These are phyloP conservation scores for Lupinus albus DNA, from an alignment of 306 rosid genomes.

Conservation along the genomic window DNA sequence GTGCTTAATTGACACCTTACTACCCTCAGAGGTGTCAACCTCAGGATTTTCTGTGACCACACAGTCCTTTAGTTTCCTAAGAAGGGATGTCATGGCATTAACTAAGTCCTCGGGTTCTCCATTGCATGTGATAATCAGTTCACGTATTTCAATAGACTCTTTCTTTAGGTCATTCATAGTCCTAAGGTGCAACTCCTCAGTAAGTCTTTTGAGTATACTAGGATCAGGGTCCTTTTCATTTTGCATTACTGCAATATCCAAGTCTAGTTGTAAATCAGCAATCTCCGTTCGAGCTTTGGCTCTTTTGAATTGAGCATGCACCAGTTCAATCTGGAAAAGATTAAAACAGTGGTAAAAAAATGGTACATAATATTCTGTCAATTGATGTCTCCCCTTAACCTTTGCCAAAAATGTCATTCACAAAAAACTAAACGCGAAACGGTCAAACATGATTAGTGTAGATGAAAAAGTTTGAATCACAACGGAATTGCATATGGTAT, in stretches of 20 bases:
- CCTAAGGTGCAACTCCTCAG: conserved; percentile 76
- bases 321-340: conserved; percentile 79
- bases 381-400: conserved; percentile 6
- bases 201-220: conserved; percentile 69
- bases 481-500: conserved; percentile 11
- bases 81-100: conserved; percentile 62
- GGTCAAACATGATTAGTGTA: conserved; percentile 1
- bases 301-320: conserved; percentile 87
- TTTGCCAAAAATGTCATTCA: neutral
- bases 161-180: conserved; percentile 74
- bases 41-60: conserved; percentile 64
- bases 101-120: conserved; percentile 61
- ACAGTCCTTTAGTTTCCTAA: conserved; percentile 68
- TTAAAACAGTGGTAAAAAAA: conserved; percentile 24
- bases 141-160: conserved; percentile 81
- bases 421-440: conserved; percentile 1
- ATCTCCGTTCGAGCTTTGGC: conserved; percentile 68
- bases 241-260: conserved; percentile 61
- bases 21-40: conserved; percentile 51
- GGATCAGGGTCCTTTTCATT: conserved; percentile 73
- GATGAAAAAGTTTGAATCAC: conserved; percentile 16
- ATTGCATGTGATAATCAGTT: conserved; percentile 57
- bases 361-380: conserved; percentile 17
- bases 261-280: conserved; percentile 67
- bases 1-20: conserved; percentile 65